Percentiles rank a stretch among this genome's conserved stretches.
Conservation (phyloP, 2,329 filamentous ascomycete species). For the Trichophyton benhamiae region DNA sequence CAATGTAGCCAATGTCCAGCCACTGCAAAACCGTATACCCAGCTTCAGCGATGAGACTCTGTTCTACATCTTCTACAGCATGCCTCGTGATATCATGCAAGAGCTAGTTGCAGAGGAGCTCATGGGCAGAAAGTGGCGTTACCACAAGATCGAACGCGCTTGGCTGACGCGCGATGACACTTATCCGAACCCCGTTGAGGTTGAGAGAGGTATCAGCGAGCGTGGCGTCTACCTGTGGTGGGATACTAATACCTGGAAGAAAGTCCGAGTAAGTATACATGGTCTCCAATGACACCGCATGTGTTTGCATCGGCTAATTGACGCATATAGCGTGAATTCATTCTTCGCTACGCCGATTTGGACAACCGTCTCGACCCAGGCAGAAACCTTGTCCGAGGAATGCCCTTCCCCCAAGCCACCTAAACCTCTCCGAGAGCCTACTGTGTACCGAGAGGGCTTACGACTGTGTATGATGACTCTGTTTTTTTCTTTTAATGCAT, state of each 20-base stretch:
- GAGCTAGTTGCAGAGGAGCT: constrained; percentile 54
- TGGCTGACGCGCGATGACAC: constrained; percentile 40
- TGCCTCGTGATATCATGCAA: constrained; percentile 53
- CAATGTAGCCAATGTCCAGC: constrained; percentile 53
- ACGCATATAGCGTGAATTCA: constrained; percentile 33
- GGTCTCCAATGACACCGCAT: background rate
- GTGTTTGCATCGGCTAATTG: background rate
- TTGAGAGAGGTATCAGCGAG: constrained; percentile 37
- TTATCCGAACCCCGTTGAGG: constrained; percentile 36
- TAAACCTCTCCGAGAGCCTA: constrained; percentile 4
- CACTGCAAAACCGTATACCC: constrained; percentile 45
- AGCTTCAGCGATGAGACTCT: constrained; percentile 53
- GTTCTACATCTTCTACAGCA: constrained; percentile 59
- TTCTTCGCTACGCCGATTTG: constrained; percentile 38
- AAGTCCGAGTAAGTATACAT: constrained; percentile 30
- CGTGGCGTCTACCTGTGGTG: constrained; percentile 41
- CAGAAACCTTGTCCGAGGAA: constrained; percentile 24
- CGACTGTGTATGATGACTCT: constrained; percentile 1
- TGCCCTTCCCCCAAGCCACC: constrained; percentile 22
- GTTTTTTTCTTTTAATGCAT: background rate
- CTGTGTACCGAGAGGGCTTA: background rate
- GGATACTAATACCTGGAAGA: constrained; percentile 40
- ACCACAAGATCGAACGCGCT: constrained; percentile 41
- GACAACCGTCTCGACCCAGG: constrained; percentile 36
- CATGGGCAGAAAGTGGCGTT: constrained; percentile 42